Conservation (phyloP, 805 yeast genomes). For the Suhomyces sp. region DNA sequence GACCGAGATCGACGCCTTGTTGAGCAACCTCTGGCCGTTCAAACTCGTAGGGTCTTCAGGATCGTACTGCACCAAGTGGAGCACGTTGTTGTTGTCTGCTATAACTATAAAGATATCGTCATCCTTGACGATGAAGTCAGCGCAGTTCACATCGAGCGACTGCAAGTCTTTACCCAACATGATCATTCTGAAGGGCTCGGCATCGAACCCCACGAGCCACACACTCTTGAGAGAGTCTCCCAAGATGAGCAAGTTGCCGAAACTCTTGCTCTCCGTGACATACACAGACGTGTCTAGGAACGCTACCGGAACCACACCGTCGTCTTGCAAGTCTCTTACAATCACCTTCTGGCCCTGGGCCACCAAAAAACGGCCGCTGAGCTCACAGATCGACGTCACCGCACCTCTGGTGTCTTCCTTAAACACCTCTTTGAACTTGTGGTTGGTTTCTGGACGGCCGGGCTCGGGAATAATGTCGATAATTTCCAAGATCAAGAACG, state of each 20-base stretch:
- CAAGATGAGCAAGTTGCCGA: constrained; percentile 75
- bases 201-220: constrained; percentile 85
- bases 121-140: constrained; percentile 74
- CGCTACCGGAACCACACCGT: constrained; percentile 90
- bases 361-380: constrained; percentile 78
- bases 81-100: constrained; percentile 62
- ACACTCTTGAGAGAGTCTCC: constrained; percentile 80
- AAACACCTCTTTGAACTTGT: constrained; percentile 68
- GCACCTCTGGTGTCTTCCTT: constrained; percentile 82
- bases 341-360: constrained; percentile 84
- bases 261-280: constrained; percentile 73
- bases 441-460: constrained; percentile 77
- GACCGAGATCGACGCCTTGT: constrained; percentile 65
- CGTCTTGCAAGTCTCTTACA: constrained; percentile 81
- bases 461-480: constrained; percentile 88
- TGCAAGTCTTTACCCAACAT: constrained; percentile 71
- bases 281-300: constrained; percentile 83
- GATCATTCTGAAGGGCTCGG: constrained; percentile 89
- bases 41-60: constrained; percentile 86
- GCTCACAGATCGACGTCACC: constrained; percentile 69
- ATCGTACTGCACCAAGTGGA: constrained; percentile 80
- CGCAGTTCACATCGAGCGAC: constrained; percentile 57
- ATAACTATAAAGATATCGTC: constrained; percentile 64
- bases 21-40: constrained; percentile 73
- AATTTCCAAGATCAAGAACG: constrained; percentile 68